phyloP scores from a whole-genome alignment of 495 filamentous ascomycete species.

The Penicillium parvum region DNA sequence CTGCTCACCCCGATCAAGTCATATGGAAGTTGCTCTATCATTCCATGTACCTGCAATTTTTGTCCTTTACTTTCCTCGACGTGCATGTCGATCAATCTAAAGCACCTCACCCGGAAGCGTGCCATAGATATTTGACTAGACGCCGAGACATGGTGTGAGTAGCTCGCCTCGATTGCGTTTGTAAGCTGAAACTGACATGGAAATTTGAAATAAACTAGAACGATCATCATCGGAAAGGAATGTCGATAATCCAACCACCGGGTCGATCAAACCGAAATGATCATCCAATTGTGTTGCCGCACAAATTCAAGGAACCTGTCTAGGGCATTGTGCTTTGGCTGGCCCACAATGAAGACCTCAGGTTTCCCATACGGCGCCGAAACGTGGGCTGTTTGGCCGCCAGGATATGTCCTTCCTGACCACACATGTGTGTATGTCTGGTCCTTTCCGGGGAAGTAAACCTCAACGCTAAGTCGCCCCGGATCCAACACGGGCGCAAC shows the following conservation, averaged over 20 bases:
- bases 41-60: too few species aligned
- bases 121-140: too few species aligned
- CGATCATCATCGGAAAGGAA: too few species aligned
- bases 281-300: slow-evolving; percentile 17
- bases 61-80: too few species aligned
- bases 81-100: too few species aligned
- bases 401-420: slow-evolving; percentile 16
- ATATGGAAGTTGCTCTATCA: too few species aligned
- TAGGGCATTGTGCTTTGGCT: slow-evolving; percentile 15
- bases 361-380: slow-evolving; percentile 22
- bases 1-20: too few species aligned
- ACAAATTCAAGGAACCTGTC: slow-evolving; percentile 20
- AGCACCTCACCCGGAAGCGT: too few species aligned
- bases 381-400: slow-evolving; percentile 13
- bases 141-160: too few species aligned
- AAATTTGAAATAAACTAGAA: too few species aligned
- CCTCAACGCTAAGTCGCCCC: slow-evolving; percentile 13
- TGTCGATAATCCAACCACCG: not conserved
- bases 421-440: slow-evolving; percentile 21
- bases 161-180: too few species aligned
- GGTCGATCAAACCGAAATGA: slow-evolving; percentile 9
- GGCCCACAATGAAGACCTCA: slow-evolving; percentile 20
- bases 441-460: slow-evolving; percentile 19
- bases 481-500: slow-evolving; percentile 22
- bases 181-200: too few species aligned